Percentiles rank a stretch among this genome's conserved stretches.
phyloP scores from a whole-genome alignment of 768 basidiomycete genomes.

The Phanerochaete sordida region DNA sequence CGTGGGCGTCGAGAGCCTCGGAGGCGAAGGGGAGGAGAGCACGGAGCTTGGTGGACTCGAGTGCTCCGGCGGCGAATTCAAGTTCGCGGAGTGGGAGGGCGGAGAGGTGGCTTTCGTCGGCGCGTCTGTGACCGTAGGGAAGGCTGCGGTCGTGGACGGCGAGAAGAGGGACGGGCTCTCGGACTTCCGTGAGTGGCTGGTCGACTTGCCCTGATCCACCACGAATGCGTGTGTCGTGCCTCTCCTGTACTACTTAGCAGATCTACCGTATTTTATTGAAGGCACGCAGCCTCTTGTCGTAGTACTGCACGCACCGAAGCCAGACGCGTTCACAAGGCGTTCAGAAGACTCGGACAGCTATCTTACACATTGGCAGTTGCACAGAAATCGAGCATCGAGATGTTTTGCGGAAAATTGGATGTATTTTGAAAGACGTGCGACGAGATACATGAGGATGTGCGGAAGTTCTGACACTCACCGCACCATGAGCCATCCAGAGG shows the following conservation, averaged over 20 bases:
- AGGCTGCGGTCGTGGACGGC: slow-evolving; percentile 17
- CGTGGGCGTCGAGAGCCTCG: slow-evolving; percentile 70
- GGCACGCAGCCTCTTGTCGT: not conserved
- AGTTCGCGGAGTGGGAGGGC: slow-evolving; percentile 80
- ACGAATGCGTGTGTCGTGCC: not conserved
- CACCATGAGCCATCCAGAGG: slow-evolving; percentile 34
- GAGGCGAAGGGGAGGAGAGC: slow-evolving; percentile 51
- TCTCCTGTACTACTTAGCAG: not conserved
- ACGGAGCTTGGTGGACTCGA: slow-evolving; percentile 75
- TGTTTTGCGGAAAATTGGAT: not conserved
- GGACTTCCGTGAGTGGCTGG: slow-evolving; percentile 47
- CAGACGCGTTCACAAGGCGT: too few relatives aligned
- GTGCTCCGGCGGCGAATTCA: slow-evolving; percentile 58
- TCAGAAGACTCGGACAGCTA: too few relatives aligned
- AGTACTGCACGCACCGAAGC: too few relatives aligned
- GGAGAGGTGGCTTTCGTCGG: slow-evolving; percentile 71
- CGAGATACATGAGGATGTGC: slow-evolving; percentile 37
- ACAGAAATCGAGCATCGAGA: not conserved
- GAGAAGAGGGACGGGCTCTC: slow-evolving; percentile 42
- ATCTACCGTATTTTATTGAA: not conserved
- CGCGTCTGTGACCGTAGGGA: slow-evolving; percentile 44
- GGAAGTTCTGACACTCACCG: slow-evolving; percentile 58
- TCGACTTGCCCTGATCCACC: slow-evolving; percentile 21
- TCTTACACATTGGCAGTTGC: too few relatives aligned
- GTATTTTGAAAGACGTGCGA: not conserved